Evolutionary conservation across 208 protist genomes (phyloP), one percentile per base, ranked within the genome.

Genomic region (Trypanosoma grayi): DNA sequence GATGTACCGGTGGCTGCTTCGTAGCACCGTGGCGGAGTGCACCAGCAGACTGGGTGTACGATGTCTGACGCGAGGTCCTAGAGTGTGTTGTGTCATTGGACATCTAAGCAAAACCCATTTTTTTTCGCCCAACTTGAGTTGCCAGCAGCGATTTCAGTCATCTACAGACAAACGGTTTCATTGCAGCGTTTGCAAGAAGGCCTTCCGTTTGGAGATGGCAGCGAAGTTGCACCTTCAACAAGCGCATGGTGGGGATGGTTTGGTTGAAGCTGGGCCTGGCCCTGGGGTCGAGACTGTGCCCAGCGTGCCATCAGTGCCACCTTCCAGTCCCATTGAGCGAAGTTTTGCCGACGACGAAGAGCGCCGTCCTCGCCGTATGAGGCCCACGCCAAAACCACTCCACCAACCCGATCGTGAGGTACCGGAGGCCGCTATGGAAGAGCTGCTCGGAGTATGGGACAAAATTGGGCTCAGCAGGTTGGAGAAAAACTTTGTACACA

Each of bases 171-270:
- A 89, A 45, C 87, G 84, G 50, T 95, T 89, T 59, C 89, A 95
- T 55, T 95, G 89, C 52, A 89, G 83, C 40, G 66, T 95, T 9
- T 95, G 89, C 68, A 83, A 84, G 24, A 95, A 95, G 64, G 56
- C 79, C 2, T 95, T 95, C 67, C 81, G 89, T 14, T 60, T 95
- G 10, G 85, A 95, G 63, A 92, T 92, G 85, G 89, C 89, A 25
- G 89, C 89, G 4, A 82, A 90, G 62, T 66, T 95, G 20, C 89
- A 95, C 47, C 57, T 95, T 41, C 80, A 90, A 56, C 89, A 95
- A 73, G 85, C 79, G 25, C 89, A 95, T 61, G 76, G 74, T 24
- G 78, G 80, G 11, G 81, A 93, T 37, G 89, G 83, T 20, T 64
- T 52, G 4, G 73, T 94, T 31, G 75, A 86, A 56, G 60, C 70